phyloP scores from a whole-genome alignment of 495 filamentous ascomycete species.

The Aspergillus ostianus region DNA sequence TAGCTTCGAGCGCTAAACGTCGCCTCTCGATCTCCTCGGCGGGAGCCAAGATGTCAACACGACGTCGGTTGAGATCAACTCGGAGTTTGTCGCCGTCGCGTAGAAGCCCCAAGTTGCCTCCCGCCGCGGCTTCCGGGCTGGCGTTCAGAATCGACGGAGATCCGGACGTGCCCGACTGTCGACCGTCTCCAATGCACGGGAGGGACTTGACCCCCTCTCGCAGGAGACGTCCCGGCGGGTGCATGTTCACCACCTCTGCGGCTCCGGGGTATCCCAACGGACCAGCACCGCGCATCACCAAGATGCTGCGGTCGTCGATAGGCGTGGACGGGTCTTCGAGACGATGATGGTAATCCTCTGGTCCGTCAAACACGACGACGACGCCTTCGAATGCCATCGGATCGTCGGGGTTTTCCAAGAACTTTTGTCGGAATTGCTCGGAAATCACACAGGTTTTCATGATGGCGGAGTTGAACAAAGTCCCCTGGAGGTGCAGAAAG shows the following conservation, averaged over 20 bases:
- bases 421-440: constrained; percentile 42
- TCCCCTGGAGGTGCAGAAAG: constrained; percentile 51
- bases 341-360: constrained; percentile 49
- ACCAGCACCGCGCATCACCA: constrained; percentile 54
- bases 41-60: constrained; percentile 51
- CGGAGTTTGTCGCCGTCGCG: constrained; percentile 54
- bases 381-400: constrained; percentile 52
- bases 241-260: constrained; percentile 59
- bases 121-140: constrained; percentile 59
- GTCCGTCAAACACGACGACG: constrained; percentile 53
- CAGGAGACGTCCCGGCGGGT: constrained; percentile 46
- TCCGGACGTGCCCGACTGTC: constrained; percentile 56
- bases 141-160: constrained; percentile 56
- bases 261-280: constrained; percentile 55
- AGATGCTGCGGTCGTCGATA: constrained; percentile 49
- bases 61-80: constrained; percentile 54
- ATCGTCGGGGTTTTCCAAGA: constrained; percentile 49
- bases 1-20: constrained; percentile 45
- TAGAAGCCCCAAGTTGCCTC: constrained; percentile 55
- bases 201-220: constrained; percentile 48
- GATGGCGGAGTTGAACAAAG: constrained; percentile 53
- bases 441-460: constrained; percentile 60
- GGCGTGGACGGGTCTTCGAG: constrained; percentile 45
- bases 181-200: constrained; percentile 55
- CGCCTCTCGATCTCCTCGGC: constrained; percentile 64